Percentiles rank a stretch among this genome's conserved stretches.
phyloP scores from a whole-genome alignment of 2,329 filamentous ascomycete genomes.

The Geosmithia flava region DNA sequence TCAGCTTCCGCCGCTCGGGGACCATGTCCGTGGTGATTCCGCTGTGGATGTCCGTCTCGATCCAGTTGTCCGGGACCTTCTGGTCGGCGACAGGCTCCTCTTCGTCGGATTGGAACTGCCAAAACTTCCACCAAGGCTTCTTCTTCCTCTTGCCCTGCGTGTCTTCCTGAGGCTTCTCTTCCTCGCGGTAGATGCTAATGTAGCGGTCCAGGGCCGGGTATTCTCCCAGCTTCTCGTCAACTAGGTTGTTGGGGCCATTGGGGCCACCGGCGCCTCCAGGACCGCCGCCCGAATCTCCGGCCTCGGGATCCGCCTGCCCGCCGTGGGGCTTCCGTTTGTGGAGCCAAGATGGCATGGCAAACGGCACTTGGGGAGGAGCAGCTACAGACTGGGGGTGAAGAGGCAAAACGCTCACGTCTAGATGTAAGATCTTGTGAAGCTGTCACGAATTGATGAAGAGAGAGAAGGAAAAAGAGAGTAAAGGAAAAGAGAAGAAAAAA shows the following conservation, averaged over 20 bases:
- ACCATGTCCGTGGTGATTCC: constrained; percentile 49
- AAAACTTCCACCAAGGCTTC: constrained; percentile 23
- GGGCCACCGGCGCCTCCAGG: background rate
- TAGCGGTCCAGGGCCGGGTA: constrained; percentile 14
- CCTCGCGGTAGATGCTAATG: constrained; percentile 24
- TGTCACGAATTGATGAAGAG: background rate
- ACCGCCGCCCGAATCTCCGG: background rate
- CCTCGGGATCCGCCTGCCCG: background rate
- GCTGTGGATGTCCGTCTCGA: constrained; percentile 53
- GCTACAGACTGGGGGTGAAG: background rate
- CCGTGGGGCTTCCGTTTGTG: constrained; percentile 1
- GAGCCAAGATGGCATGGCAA: background rate
- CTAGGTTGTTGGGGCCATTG: background rate
- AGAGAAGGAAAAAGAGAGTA: background rate
- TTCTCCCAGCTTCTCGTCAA: constrained; percentile 5
- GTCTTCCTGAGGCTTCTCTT: constrained; percentile 15
- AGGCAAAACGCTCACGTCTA: background rate
- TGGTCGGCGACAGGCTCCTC: constrained; percentile 7
- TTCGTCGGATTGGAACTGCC: constrained; percentile 10
- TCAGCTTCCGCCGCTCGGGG: constrained; percentile 50
- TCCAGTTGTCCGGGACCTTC: constrained; percentile 52
- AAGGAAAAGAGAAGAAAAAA: background rate
- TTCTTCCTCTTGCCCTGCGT: constrained; percentile 8
- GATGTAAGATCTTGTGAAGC: background rate
- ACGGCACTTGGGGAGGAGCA: background rate